A percentile compares a stretch with the other conserved stretches of the same genome.
These are phyloP conservation scores for Xylariaceae sp. DNA, from an alignment of 2,329 filamentous ascomycete species.

Conservation along the genomic window DNA sequence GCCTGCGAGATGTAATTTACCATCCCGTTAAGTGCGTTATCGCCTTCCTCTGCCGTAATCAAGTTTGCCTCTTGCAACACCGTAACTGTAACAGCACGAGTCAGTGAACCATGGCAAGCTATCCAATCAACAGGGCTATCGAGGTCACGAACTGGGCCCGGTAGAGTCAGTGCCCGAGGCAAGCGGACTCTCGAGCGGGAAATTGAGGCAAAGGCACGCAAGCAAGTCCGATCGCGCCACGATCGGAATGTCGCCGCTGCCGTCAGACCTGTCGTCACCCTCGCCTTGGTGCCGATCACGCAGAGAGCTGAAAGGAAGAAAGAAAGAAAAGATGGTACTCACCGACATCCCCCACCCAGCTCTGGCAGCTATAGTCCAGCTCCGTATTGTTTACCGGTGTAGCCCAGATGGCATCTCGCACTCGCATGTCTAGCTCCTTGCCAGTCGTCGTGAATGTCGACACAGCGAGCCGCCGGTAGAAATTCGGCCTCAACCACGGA, in stretches of 20 bases:
- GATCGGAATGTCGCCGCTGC: neutral
- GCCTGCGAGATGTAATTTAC: conserved; percentile 29
- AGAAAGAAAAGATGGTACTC: neutral
- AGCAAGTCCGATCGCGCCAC: neutral
- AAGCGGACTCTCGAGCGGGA: neutral
- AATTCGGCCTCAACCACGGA: conserved; percentile 26
- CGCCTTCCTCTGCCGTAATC: conserved; percentile 30
- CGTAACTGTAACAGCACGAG: conserved; percentile 17
- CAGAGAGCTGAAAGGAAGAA: too few species aligned
- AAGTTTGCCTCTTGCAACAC: conserved; percentile 27
- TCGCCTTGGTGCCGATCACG: too few species aligned
- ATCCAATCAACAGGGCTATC: neutral
- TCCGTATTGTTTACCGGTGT: conserved; percentile 27
- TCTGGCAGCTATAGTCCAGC: conserved; percentile 27
- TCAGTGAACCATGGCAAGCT: conserved; percentile 5
- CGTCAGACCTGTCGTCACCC: neutral
- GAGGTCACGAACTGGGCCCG: neutral
- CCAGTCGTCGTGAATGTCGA: conserved; percentile 22
- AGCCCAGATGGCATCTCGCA: conserved; percentile 25
- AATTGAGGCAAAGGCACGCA: neutral
- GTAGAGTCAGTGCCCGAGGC: neutral
- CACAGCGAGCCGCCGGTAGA: conserved; percentile 27
- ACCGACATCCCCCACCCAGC: conserved; percentile 28
- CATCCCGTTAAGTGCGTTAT: conserved; percentile 29
- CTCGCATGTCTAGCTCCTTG: conserved; percentile 21